Evolutionary conservation across 78 protist genomes (phyloP).

Genomic region (Dictyostelium intermedium): DNA sequence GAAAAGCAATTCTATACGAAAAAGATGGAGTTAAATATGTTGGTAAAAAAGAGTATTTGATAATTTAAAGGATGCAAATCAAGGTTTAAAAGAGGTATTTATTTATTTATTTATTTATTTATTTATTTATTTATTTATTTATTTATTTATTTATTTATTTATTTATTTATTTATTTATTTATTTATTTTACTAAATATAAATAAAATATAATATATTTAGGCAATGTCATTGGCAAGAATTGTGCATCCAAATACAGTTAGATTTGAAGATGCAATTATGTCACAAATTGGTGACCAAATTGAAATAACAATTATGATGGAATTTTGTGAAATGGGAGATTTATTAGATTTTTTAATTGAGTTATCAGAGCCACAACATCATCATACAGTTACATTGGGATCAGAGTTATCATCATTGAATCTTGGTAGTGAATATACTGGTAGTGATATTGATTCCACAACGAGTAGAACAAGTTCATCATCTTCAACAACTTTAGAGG

Average conservation of each 20-base stretch:
- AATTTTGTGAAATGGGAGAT: slow-evolving; percentile 60
- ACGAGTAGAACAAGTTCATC: neutral
- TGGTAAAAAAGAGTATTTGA: slow-evolving; percentile 65
- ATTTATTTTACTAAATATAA: neutral
- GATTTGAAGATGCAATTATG: slow-evolving; percentile 49
- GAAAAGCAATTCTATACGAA: slow-evolving; percentile 52
- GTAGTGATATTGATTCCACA: neutral
- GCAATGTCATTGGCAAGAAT: slow-evolving; percentile 53
- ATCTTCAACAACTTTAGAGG: neutral
- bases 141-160: neutral
- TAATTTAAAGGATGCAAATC: slow-evolving; percentile 43
- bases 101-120: neutral
- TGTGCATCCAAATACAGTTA: slow-evolving; percentile 33
- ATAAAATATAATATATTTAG: slow-evolving; percentile 21
- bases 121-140: neutral
- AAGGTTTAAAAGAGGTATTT: slow-evolving; percentile 66
- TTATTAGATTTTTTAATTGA: slow-evolving; percentile 54
- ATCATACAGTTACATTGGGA: neutral
- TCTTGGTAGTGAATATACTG: neutral
- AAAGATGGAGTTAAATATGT: slow-evolving; percentile 47
- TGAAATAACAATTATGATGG: slow-evolving; percentile 26
- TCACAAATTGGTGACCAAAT: neutral
- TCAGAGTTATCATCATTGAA: slow-evolving; percentile 10
- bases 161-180: neutral
- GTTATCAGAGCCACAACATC: neutral